phyloP scores from a whole-genome alignment of 164 flowering plant genomes.

The Magnolia kwangsiensis region DNA sequence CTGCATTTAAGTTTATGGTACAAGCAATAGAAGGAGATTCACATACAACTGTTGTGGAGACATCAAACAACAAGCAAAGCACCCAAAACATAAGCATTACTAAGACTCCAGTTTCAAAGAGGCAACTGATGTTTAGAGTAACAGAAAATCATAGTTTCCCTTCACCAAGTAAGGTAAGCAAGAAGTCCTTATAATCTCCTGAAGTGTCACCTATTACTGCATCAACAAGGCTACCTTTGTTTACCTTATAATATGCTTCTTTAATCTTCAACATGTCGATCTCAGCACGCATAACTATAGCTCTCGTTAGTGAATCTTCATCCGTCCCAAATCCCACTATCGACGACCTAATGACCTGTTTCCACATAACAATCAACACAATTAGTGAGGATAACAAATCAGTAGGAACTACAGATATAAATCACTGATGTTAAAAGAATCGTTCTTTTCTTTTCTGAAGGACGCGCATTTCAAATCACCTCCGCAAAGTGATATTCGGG shows the following conservation, averaged over 20 bases:
- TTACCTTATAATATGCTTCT: constrained; percentile 36
- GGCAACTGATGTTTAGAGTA: background rate
- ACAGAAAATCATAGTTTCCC: background rate
- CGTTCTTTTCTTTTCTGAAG: background rate
- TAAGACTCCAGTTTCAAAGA: background rate
- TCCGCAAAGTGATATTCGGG: constrained; percentile 78
- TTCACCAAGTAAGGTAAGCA: constrained; percentile 70
- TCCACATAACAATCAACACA: background rate
- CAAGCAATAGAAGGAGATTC: background rate
- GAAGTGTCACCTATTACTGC: constrained; percentile 76
- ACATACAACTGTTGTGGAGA: background rate
- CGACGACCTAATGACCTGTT: constrained; percentile 55
- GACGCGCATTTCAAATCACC: constrained; percentile 28
- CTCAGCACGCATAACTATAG: constrained; percentile 68
- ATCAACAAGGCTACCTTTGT: constrained; percentile 51
- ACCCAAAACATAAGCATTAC: background rate
- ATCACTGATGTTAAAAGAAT: background rate
- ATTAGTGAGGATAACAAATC: background rate
- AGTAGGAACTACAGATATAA: background rate
- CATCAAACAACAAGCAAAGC: background rate
- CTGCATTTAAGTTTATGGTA: background rate
- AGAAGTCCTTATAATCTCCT: constrained; percentile 64
- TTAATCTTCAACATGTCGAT: constrained; percentile 59
- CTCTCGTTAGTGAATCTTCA: constrained; percentile 68
- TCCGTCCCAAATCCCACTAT: constrained; percentile 69